Evolutionary conservation across 169 alveolate genomes (phyloP).

Genomic region (Neospora caninum): DNA sequence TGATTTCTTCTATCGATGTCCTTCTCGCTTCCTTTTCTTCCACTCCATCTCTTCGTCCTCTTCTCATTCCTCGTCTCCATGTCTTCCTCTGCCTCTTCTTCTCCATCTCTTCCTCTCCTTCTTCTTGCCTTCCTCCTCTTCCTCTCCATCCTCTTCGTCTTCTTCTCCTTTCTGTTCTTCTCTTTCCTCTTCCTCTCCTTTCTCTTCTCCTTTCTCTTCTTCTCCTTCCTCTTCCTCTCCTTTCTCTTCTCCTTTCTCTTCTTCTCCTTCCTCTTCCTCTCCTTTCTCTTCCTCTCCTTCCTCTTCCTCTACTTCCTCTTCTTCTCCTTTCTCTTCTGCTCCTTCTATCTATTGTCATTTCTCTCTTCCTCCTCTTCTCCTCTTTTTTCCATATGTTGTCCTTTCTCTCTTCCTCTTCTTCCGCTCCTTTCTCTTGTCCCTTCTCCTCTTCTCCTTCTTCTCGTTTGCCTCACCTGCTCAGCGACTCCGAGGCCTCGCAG

Average conservation of each 20-base stretch:
- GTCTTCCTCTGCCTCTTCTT: neutral
- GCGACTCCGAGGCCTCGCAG: neutral
- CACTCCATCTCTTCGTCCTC: neutral
- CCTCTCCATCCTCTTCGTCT: neutral
- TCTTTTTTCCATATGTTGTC: neutral
- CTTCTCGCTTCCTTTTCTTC: no score
- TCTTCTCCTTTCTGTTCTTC: neutral
- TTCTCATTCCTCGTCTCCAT: neutral
- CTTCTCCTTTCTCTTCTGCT: neutral
- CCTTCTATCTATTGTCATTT: neutral
- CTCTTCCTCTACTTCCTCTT: neutral
- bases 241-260: neutral
- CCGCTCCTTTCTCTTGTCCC: neutral
- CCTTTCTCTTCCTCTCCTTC: neutral
- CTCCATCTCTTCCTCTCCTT: neutral
- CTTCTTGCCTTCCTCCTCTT: neutral
- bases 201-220: neutral
- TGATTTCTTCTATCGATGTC: no score
- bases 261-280: neutral
- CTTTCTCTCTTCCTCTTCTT: conserved; percentile 17
- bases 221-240: neutral
- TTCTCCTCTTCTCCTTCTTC: neutral
- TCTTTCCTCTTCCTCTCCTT: neutral
- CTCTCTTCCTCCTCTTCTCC: neutral
- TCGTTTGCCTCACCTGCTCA: neutral